Evolutionary conservation across 495 filamentous ascomycete genomes (phyloP).

Genomic region (Platismatia glauca): DNA sequence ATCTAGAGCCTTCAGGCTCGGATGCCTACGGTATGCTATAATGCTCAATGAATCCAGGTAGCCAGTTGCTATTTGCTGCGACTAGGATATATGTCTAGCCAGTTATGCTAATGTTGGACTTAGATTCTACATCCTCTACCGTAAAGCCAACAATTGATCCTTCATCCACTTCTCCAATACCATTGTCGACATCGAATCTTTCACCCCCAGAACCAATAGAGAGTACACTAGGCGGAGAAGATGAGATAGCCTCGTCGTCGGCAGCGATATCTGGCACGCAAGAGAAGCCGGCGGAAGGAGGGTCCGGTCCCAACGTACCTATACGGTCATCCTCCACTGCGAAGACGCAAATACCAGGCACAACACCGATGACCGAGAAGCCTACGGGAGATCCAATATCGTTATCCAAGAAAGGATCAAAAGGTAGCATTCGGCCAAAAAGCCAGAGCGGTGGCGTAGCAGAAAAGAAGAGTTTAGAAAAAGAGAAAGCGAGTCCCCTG

Average conservation of each 20-base stretch:
- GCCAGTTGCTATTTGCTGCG: neutral
- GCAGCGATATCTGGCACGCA: slow-evolving; percentile 7
- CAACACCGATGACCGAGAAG: slow-evolving; percentile 56
- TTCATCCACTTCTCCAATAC: slow-evolving; percentile 3
- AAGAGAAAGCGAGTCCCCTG: slow-evolving; percentile 32
- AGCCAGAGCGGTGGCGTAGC: slow-evolving; percentile 60
- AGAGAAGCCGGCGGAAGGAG: slow-evolving; percentile 7
- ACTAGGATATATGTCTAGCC: too few species aligned
- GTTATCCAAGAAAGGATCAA: slow-evolving; percentile 53
- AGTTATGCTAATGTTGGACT: neutral
- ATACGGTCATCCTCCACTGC: slow-evolving; percentile 60
- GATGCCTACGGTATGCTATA: slow-evolving; percentile 14
- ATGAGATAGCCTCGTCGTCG: neutral
- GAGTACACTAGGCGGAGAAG: neutral
- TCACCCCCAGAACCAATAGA: neutral
- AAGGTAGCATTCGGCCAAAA: slow-evolving; percentile 58
- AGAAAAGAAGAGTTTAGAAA: slow-evolving; percentile 50
- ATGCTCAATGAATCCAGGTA: neutral
- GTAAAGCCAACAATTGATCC: slow-evolving; percentile 8
- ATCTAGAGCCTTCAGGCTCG: slow-evolving; percentile 11
- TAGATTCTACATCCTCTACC: slow-evolving; percentile 16
- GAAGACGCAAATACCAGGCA: slow-evolving; percentile 49
- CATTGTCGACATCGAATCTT: slow-evolving; percentile 10
- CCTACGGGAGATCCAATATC: slow-evolving; percentile 52
- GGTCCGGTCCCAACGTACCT: slow-evolving; percentile 39